phyloP scores from a whole-genome alignment of 441 rosid genomes.

The Erodium texanum region DNA sequence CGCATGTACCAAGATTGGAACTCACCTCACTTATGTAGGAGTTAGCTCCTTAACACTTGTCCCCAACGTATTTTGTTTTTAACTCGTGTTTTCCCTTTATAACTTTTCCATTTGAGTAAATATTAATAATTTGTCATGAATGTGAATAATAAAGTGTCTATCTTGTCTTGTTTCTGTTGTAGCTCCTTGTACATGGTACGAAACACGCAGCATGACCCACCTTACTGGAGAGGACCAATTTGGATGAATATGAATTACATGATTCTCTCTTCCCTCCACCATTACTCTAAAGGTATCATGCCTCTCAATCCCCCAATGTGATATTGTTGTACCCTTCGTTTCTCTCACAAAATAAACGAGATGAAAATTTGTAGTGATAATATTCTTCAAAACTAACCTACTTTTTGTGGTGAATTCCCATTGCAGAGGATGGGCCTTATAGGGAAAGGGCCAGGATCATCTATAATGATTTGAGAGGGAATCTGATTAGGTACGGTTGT shows the following conservation, averaged over 20 bases:
- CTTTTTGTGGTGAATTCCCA: constrained; percentile 15
- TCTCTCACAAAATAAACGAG: not conserved
- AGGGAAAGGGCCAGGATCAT: constrained; percentile 52
- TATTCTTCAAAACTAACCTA: constrained; percentile 3
- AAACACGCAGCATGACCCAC: constrained; percentile 91
- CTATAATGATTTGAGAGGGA: constrained; percentile 55
- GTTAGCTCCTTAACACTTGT: no score
- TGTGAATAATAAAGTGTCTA: not conserved
- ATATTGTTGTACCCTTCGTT: not conserved
- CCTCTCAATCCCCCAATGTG: not conserved
- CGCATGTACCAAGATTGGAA: no score
- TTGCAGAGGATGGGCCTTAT: constrained; percentile 74
- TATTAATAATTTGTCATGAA: constrained; percentile 3
- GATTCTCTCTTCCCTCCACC: constrained; percentile 79
- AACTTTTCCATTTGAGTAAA: not conserved
- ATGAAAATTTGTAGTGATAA: not conserved
- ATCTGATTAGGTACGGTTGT: constrained; percentile 60
- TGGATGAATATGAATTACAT: constrained; percentile 97
- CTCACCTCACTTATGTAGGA: no score
- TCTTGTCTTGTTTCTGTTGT: constrained; percentile 9
- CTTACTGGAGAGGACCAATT: constrained; percentile 98
- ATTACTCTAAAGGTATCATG: constrained; percentile 69
- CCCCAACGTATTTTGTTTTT: no score
- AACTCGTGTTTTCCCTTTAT: not conserved
- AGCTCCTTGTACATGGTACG: constrained; percentile 91